phyloP scores from a whole-genome alignment of 441 rosid species.

The Adansonia madagascariensis region DNA sequence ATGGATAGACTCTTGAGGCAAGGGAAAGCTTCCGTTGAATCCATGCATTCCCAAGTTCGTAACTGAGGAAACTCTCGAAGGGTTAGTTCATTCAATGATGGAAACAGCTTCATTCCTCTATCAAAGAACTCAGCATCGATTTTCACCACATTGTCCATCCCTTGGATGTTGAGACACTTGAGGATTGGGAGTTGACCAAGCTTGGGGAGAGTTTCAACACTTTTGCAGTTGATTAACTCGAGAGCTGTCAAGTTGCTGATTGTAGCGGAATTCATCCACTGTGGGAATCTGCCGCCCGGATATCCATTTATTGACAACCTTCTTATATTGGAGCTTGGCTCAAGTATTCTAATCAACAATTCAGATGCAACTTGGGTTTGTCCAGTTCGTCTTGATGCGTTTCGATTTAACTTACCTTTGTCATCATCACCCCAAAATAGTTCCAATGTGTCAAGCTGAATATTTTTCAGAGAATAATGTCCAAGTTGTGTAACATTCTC shows the following conservation, averaged over 20 bases:
- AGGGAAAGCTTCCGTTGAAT: conserved; percentile 29
- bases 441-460: conserved; percentile 4
- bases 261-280: conserved; percentile 3
- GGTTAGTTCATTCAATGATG: conserved; percentile 31
- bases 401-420: not conserved
- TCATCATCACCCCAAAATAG: conserved; percentile 26
- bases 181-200: conserved; percentile 33
- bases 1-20: conserved; percentile 24
- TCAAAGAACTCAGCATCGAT: conserved; percentile 29
- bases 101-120: conserved; percentile 21
- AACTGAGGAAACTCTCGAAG: conserved; percentile 30
- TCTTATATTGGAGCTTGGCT: conserved; percentile 20
- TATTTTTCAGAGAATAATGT: not conserved
- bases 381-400: not conserved
- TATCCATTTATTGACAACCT: conserved; percentile 27
- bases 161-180: conserved; percentile 27
- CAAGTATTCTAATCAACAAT: not conserved
- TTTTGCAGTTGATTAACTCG: conserved; percentile 24
- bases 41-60: conserved; percentile 28
- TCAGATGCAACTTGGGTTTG: rapidly evolving
- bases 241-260: conserved; percentile 26
- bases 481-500: not conserved
- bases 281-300: conserved; percentile 16
- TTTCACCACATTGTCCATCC: conserved; percentile 27
- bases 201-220: conserved; percentile 20